Conservation (phyloP, 352 stramenopile species). For the Pythium plurisporium region DNA sequence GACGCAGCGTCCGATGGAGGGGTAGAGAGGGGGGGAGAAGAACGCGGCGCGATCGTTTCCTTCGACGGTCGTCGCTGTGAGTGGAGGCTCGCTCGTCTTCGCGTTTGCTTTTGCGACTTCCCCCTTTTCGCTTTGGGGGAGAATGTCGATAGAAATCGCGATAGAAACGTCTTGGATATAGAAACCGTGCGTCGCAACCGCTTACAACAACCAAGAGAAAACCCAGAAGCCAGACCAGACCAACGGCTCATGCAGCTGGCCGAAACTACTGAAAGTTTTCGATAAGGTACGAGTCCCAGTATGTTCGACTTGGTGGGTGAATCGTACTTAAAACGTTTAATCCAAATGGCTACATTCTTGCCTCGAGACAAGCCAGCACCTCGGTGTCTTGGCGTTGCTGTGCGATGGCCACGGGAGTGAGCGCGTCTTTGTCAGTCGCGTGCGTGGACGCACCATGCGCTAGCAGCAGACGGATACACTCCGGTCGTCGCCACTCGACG, state of each 20-base stretch:
- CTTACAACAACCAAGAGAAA: not conserved
- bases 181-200: slow-evolving; percentile 7
- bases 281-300: slow-evolving; percentile 6
- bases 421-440: slow-evolving; percentile 36
- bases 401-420: slow-evolving; percentile 36
- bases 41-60: slow-evolving; percentile 10
- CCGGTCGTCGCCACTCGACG: slow-evolving; percentile 62
- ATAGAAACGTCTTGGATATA: slow-evolving; percentile 21
- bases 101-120: not conserved
- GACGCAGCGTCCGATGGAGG: not conserved
- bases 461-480: slow-evolving; percentile 55
- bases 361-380: slow-evolving; percentile 15
- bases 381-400: slow-evolving; percentile 14
- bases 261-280: not conserved
- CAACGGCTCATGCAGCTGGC: not conserved
- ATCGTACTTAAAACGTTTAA: slow-evolving; percentile 16
- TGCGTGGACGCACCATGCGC: slow-evolving; percentile 29
- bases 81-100: not conserved
- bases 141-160: slow-evolving; percentile 19
- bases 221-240: slow-evolving; percentile 22
- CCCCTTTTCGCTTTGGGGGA: not conserved
- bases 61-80: slow-evolving; percentile 11
- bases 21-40: not conserved
- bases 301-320: not conserved
- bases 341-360: not conserved